These are phyloP conservation scores for Suillus decipiens DNA, from an alignment of 768 basidiomycete species.

Conservation along the genomic window DNA sequence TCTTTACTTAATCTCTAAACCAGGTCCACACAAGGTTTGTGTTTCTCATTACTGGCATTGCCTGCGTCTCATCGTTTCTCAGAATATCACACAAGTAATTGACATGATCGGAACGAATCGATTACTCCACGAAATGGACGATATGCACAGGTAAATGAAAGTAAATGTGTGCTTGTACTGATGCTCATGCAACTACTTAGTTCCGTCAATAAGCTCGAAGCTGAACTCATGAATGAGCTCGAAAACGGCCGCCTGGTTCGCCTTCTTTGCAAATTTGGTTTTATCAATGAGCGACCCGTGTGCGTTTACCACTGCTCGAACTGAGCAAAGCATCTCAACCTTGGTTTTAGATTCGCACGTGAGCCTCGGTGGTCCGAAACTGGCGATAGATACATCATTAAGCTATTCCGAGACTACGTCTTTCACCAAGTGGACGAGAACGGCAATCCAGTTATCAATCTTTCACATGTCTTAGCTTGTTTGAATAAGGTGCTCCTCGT, in stretches of 20 bases:
- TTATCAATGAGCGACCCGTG: constrained; percentile 99
- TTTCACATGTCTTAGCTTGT: constrained; percentile 88
- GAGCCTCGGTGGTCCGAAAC: constrained; percentile 98
- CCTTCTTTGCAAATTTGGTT: constrained; percentile 90
- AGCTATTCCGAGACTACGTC: constrained; percentile 96
- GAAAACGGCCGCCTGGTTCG: constrained; percentile 94
- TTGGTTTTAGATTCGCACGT: constrained; percentile 77
- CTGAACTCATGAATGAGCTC: constrained; percentile 82
- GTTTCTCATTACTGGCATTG: neutral
- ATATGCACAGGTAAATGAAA: constrained; percentile 66
- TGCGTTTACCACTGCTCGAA: constrained; percentile 42
- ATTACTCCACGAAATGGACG: constrained; percentile 79
- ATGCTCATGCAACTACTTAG: constrained; percentile 40
- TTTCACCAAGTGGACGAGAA: constrained; percentile 96
- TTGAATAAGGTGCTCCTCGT: constrained; percentile 78
- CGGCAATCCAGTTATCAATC: constrained; percentile 85
- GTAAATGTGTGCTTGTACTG: neutral
- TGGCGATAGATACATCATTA: constrained; percentile 96
- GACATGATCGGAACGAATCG: constrained; percentile 71
- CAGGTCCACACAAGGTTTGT: constrained; percentile 61
- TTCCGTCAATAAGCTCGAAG: constrained; percentile 78
- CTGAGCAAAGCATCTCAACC: constrained; percentile 5
- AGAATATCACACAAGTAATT: constrained; percentile 80
- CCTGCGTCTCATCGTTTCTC: constrained; percentile 14
- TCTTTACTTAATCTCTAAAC: constrained; percentile 76